phyloP scores from a whole-genome alignment of 176 grass and related monocot genomes.

The Raddia distichophylla region DNA sequence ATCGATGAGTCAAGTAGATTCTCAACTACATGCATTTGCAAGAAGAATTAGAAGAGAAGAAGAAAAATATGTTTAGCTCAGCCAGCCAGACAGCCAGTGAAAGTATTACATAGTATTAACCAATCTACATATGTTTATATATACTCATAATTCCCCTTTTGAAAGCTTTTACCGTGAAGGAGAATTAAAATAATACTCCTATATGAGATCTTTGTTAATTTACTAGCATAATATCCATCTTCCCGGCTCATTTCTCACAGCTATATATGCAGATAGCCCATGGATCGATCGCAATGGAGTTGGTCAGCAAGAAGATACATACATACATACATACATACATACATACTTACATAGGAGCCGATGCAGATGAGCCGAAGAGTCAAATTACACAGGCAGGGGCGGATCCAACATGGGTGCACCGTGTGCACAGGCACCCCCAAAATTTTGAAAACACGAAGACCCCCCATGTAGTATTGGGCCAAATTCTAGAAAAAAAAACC shows the following conservation, averaged over 20 bases:
- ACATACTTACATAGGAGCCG: too few species aligned
- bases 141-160: background rate
- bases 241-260: background rate
- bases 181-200: too few species aligned
- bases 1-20: conserved; percentile 41
- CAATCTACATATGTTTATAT: conserved; percentile 4
- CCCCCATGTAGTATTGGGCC: too few species aligned
- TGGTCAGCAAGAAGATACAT: background rate
- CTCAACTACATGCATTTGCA: conserved; percentile 27
- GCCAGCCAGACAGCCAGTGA: background rate
- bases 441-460: too few species aligned
- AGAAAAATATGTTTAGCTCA: conserved; percentile 20
- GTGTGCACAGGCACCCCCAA: too few species aligned
- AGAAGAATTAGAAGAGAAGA: background rate
- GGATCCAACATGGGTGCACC: too few species aligned
- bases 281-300: background rate
- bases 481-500: too few species aligned
- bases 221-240: background rate
- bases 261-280: background rate
- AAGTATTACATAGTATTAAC: background rate
- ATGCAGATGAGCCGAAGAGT: background rate
- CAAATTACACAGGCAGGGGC: background rate
- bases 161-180: background rate
- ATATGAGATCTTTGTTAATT: too few species aligned
- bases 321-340: too few species aligned